Base-by-base conservation (phyloP, 2,329 filamentous ascomycete genomes). In the Talaromyces sp. region DNA sequence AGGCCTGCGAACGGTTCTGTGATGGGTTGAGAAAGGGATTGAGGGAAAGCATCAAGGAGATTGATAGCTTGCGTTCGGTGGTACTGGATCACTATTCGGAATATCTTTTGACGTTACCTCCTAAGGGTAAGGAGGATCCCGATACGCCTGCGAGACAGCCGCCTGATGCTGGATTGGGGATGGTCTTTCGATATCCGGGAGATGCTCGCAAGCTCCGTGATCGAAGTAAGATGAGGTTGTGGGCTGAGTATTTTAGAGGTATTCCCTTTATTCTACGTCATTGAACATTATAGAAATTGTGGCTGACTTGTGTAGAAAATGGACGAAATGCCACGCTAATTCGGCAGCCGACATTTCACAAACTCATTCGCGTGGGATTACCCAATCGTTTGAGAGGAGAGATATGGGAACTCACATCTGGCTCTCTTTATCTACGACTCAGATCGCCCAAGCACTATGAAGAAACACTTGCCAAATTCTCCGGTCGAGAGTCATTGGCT, bases 331-430 rank as follows among this genome's bases (percentile, higher is more conserved):
- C 90, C 62, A 98, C 93, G 1, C 81, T 99, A 61, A 90, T 99
- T 66, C 90, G 95, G 65, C 95, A 99, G 75, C 94, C 95, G 3
- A 98, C 95, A 31, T 98, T 98, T 73, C 95, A 98, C 80, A 97
- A 98, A 77, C 86, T 99, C 59, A 97, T 99, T 69, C 88, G 95
- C 62, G 95, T 99, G 69, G 95, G 95, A 68, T 83, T 99, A 66
- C 95, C 95, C 0, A 99, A 99, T 78, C 87, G 95, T 56, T 83
- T 99, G 58, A 86, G 95, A 68, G 95, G 95, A 50, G 95, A 99
- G 79, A 90, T 96, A 60, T 99, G 95, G 95, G 95, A 99, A 78
- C 82, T 97, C 68, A 91, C 92, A 0, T 97, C 93, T 9, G 95
- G 95, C 6, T 96, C 94, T 2, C 85, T 97, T 68, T 97, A 93